These are phyloP conservation scores for Pittosporum tobira DNA, from an alignment of 129 eudicot genomes.

Conservation along the genomic window DNA sequence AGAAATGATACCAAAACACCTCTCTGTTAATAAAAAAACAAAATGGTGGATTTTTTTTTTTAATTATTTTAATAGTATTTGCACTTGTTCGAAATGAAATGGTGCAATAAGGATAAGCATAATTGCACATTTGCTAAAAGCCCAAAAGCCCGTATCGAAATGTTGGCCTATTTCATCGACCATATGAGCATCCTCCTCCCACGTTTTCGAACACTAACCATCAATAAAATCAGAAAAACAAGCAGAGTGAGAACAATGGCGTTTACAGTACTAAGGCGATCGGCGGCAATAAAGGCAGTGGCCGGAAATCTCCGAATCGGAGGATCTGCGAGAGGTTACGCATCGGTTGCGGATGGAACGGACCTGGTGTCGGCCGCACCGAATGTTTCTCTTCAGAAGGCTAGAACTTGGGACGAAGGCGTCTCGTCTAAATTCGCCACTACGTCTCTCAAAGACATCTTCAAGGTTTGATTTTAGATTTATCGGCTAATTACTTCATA, in stretches of 20 bases:
- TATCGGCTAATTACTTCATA: too few species aligned
- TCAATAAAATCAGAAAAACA: background rate
- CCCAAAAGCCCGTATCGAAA: too few species aligned
- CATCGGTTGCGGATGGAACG: conserved; percentile 69
- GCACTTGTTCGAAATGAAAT: too few species aligned
- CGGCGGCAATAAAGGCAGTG: conserved; percentile 32
- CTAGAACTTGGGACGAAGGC: conserved; percentile 94
- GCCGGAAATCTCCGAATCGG: conserved; percentile 17
- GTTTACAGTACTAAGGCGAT: conserved; percentile 39
- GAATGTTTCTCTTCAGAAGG: conserved; percentile 79
- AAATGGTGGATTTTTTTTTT: too few species aligned
- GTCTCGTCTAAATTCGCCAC: conserved; percentile 80
- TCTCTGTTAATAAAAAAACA: too few species aligned
- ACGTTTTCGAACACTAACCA: too few species aligned
- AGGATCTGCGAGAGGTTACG: conserved; percentile 41
- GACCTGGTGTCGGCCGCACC: conserved; percentile 81
- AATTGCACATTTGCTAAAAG: too few species aligned
- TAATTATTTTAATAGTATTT: too few species aligned
- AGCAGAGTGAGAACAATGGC: conserved; percentile 22
- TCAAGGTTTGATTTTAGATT: conserved; percentile 40
- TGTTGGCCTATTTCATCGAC: too few species aligned
- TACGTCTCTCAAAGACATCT: conserved; percentile 64
- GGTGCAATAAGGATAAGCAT: too few species aligned
- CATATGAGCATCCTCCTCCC: too few species aligned
- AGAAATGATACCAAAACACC: too few species aligned